Conservation (phyloP, 495 filamentous ascomycete species). For the Sporormia fimetaria region DNA sequence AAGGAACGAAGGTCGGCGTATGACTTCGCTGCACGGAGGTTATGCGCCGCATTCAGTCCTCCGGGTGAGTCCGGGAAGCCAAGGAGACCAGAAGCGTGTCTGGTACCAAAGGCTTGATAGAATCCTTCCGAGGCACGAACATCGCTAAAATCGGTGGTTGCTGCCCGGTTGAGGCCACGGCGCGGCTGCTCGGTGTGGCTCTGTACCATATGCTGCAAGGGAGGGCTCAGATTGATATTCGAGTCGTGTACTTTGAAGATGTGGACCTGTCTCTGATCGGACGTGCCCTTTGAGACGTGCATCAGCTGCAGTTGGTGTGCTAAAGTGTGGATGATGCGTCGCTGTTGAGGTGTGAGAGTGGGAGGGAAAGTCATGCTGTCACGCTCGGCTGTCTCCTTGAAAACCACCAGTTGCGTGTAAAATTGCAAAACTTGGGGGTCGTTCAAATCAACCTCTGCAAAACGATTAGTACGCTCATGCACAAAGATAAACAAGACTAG, state of each 20-base stretch:
- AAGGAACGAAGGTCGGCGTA: constrained; percentile 92
- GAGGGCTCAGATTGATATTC: constrained; percentile 53
- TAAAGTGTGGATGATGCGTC: constrained; percentile 81
- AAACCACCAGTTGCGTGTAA: constrained; percentile 79
- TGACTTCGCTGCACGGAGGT: constrained; percentile 90
- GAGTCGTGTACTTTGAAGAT: constrained; percentile 57
- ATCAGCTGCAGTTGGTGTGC: constrained; percentile 90
- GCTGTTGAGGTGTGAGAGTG: constrained; percentile 67
- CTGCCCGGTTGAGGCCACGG: constrained; percentile 78
- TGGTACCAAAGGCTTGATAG: constrained; percentile 62
- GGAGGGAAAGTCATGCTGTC: constrained; percentile 76
- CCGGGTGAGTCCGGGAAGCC: constrained; percentile 77
- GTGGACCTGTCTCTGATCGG: constrained; percentile 76
- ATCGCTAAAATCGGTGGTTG: constrained; percentile 97
- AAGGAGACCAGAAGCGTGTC: constrained; percentile 62
- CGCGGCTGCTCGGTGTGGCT: constrained; percentile 63
- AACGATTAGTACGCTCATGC: constrained; percentile 1
- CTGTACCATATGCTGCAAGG: constrained; percentile 45
- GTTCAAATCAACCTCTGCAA: constrained; percentile 69
- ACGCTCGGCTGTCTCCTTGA: constrained; percentile 64
- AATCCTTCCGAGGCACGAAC: constrained; percentile 59
- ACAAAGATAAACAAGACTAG: constrained; percentile 1
- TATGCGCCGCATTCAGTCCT: constrained; percentile 47
- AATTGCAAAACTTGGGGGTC: constrained; percentile 76
- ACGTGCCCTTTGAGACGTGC: constrained; percentile 77